Evolutionary conservation across 1,284 basidiomycete genomes (phyloP), one percentile per base, ranked within the genome.

Genomic region (Porodaedalea pini): DNA sequence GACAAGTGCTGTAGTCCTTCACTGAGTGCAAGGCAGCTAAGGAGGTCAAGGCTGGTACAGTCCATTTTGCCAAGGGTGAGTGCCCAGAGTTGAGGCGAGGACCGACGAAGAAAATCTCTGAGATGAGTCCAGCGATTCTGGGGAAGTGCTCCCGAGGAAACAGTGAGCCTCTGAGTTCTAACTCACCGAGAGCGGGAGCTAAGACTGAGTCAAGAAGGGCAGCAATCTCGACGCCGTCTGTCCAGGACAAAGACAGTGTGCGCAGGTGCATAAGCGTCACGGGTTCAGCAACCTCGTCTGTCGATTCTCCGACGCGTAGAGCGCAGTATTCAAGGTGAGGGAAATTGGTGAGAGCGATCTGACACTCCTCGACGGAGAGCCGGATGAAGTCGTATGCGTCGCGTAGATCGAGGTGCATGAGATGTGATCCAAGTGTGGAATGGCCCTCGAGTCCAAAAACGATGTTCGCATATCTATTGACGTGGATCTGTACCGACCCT

Each of bases 371-470:
- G 15, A 50, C 27, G 17, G 48, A 34, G 8, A 57, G 29, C 13
- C 17, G 17, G 27, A 57, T 43, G 4, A 21, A 1, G 4, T 37
- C 39, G 0, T 43, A 5, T 2, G 49, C 21, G 19, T 51, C 48
- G 1, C 48, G 48, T 10, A 57, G 34, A 10, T 57, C 49, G n/a
- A 57, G 27, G 10, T 44, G 48, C 21, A 25, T 51, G 21, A 57
- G 23, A 32, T 41, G 32, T 15, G 15, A 19, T 21, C 55, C 49
- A 6, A 57, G 39, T 4, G 31, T 31, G n/a, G 13, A 27, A 29
- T 57, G 48, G 19, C 55, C 55, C 31, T 57, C 55, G 15, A 57
- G 25, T 6, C 55, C 55, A 17, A 31, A 57, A 2, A 57, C 21
- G 1, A 57, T 44, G 13, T 50, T 27, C 11, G 47, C 25, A 43